These are phyloP conservation scores for Malus sylvestris DNA, from an alignment of 306 rosid species.

Conservation along the genomic window DNA sequence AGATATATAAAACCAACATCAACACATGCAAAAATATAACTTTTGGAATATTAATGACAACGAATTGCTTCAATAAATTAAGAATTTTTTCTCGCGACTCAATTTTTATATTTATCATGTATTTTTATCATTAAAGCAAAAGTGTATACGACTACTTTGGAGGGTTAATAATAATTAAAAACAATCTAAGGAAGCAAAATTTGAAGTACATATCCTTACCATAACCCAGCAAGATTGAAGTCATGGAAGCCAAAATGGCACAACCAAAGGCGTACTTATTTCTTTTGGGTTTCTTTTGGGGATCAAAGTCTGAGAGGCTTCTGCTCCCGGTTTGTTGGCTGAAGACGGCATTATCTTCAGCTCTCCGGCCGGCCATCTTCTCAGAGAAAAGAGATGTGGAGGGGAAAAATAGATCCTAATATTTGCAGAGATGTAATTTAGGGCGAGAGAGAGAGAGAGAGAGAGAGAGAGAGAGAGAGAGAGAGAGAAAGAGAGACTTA, in stretches of 20 bases:
- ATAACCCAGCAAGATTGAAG: slow-evolving; percentile 55
- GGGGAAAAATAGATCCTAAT: background rate
- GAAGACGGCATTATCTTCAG: background rate
- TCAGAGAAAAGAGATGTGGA: background rate
- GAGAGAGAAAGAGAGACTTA: background rate
- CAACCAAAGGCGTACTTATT: slow-evolving; percentile 49
- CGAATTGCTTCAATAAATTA: background rate
- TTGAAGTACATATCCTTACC: slow-evolving; percentile 15
- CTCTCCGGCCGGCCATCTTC: background rate
- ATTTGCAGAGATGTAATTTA: background rate
- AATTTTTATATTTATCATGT: background rate
- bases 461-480: background rate
- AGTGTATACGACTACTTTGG: too few species aligned
- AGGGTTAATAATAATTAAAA: too few species aligned
- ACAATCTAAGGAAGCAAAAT: background rate
- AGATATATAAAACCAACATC: background rate
- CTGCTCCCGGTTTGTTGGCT: background rate
- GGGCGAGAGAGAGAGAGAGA: background rate
- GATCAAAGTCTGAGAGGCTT: background rate
- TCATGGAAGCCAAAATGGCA: slow-evolving; percentile 56
- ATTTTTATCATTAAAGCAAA: background rate
- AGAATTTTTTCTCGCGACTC: background rate
- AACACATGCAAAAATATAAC: background rate
- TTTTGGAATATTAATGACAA: background rate
- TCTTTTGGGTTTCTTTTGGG: slow-evolving; percentile 35